phyloP scores from a whole-genome alignment of 257 asterid genomes.

The Solanum arcanum region DNA sequence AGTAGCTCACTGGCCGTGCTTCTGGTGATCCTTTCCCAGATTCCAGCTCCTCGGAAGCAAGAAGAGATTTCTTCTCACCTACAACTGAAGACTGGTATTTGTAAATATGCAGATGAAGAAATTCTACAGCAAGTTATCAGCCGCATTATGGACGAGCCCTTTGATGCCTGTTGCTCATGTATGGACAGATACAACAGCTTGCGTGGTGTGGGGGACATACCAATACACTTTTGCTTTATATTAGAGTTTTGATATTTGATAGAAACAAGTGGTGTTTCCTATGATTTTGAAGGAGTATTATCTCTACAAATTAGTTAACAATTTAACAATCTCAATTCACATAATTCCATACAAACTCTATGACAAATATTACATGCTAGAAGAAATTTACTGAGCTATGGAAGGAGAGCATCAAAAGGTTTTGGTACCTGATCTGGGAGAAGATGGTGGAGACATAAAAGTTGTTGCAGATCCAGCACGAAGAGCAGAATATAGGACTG shows the following conservation, averaged over 20 bases:
- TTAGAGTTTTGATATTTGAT: background rate
- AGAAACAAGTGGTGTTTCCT: background rate
- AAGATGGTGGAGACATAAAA: constrained; percentile 84
- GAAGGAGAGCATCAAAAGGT: background rate
- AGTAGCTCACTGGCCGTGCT: constrained; percentile 69
- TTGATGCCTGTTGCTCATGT: background rate
- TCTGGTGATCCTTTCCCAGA: constrained; percentile 52
- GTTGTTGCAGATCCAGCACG: constrained; percentile 97
- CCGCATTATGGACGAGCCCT: background rate
- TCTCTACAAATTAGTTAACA: background rate
- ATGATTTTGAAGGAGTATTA: background rate
- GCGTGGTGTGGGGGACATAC: background rate
- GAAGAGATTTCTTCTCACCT: constrained; percentile 67
- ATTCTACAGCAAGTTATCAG: background rate
- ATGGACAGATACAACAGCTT: background rate
- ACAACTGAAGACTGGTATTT: background rate
- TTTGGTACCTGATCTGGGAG: constrained; percentile 75
- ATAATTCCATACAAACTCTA: background rate
- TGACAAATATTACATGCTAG: background rate
- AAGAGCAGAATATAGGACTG: constrained; percentile 83
- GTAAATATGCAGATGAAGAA: background rate
- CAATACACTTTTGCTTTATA: background rate
- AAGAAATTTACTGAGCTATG: background rate
- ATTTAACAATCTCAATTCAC: background rate
- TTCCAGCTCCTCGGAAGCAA: constrained; percentile 56